Base-by-base conservation (phyloP, 495 filamentous ascomycete genomes). In the Astrothelium subdiscretum region DNA sequence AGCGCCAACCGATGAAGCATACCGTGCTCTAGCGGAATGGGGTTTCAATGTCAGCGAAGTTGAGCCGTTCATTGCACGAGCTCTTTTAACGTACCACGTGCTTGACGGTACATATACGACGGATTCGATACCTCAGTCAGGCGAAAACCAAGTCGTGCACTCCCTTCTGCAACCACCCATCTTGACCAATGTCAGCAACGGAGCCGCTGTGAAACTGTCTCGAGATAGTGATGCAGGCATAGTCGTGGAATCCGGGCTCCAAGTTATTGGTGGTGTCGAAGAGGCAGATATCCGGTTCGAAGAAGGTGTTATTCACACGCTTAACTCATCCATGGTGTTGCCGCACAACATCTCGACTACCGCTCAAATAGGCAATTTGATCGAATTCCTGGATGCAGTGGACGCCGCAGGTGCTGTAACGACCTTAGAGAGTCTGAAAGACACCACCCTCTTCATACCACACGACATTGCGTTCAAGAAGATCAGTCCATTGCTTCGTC, bases 11-110 rank as follows among this genome's bases (percentile, higher is more conserved):
- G 58, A 60, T 44, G 22, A 60, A 18, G 58, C 58, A 8, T 60
- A 60, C 32, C 35, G 42, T 5, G 42, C 35, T 31, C 58, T 60
- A 29, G 58, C 58, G 13, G 15, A 60, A 24, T 60, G 58, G 58
- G 58, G 58, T 15, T 60, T 60, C 32, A 60, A 60, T 22, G 58
- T 60, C 58, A 60, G 58, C 58, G 58, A 38, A 43, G 58, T 60
- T 18, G 58, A 60, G 15, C 58, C 58, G 26, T 60, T 42, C 18
- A 60, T 60, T 31, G 58, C 58, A 15, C 58, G 32, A 24, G 58
- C 58, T 15, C 58, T 60, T 2, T 44, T 60, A 15, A 60, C 58
- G 1, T 60, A 60, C 26, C 58, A 60, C 58, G 35, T 60, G 1
- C 58, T 60, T 1, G 58, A 60, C 22, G 58, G 58, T 20, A 26